Evolutionary conservation across 129 eudicot genomes (phyloP), one percentile per base, ranked within the genome.

Genomic region (Heracleum sosnowskyi): DNA sequence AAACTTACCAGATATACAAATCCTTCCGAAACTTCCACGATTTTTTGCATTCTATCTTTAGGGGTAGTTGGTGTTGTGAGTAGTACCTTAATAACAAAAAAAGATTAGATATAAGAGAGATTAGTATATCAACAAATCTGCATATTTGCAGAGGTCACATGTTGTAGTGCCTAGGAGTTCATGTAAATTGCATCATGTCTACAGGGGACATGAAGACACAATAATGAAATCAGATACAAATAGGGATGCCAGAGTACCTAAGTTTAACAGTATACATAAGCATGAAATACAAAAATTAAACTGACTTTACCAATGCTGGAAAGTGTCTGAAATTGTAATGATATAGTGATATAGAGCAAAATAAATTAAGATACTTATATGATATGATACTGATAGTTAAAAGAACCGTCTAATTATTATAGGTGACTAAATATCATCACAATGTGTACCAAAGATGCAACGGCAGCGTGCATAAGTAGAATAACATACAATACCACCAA

Each of bases 51-150:
- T 47, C 98, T 86, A 31, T 78, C 87, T 28, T 77, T 78, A 51
- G 98, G 98, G 76, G 98, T 94, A 73, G 98, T 94, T 77, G 98
- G 98, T 0, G 98, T 94, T 46, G 98, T 94, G 51, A 94, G 89
- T 73, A 91, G 88, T 60, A 94, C 98, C 98, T 94, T 81, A 53
- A 79, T 69, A 41, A 10, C 78, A 81, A 26, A 78, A 74, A 29
- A 63, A 72, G 22, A 80, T 35, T 47, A 83, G 18, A 2, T 31
- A 75, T 13, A n/a, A 18, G 35, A 34, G 16, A 60, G 68, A 12
- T 33, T 26, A n/a, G 68, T 60, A 60, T 60, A 60, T 26, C 68
- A 60, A 10, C 68, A 60, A n/a, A 60, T 60, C 33, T 60, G 31
- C 68, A n/a, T 60, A 57, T n/a, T n/a, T 57, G 31, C 20, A 18